Evolutionary conservation across 2,329 filamentous ascomycete species (phyloP).

Genomic region (Thermothelomyces thermophilus): DNA sequence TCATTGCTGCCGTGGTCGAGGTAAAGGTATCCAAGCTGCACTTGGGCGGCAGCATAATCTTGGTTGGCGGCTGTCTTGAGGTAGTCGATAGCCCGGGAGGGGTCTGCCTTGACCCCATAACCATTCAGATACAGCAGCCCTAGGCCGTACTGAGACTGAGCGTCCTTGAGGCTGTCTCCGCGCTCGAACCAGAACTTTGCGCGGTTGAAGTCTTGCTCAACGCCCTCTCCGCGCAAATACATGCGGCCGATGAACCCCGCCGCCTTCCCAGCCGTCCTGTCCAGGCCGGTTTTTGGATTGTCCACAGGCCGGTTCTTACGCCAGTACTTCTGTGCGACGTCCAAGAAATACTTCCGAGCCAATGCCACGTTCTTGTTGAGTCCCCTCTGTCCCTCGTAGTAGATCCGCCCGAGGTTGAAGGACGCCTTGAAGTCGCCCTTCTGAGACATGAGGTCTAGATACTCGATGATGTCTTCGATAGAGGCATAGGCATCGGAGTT

Average conservation of each 20-base stretch:
- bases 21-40: slow-evolving; percentile 75
- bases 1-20: slow-evolving; percentile 68
- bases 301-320: slow-evolving; percentile 68
- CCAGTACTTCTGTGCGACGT: slow-evolving; percentile 78
- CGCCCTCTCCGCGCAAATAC: slow-evolving; percentile 81
- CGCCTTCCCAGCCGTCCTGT: slow-evolving; percentile 74
- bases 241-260: slow-evolving; percentile 85
- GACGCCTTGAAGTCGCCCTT: slow-evolving; percentile 86
- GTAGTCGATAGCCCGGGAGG: slow-evolving; percentile 64
- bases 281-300: slow-evolving; percentile 62
- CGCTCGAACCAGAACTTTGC: slow-evolving; percentile 79
- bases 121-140: slow-evolving; percentile 80
- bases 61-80: slow-evolving; percentile 77
- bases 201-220: slow-evolving; percentile 68
- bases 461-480: slow-evolving; percentile 90
- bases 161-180: slow-evolving; percentile 67
- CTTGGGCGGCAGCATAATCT: slow-evolving; percentile 72
- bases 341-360: slow-evolving; percentile 74
- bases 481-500: slow-evolving; percentile 78
- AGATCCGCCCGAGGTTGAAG: slow-evolving; percentile 75
- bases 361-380: slow-evolving; percentile 65
- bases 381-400: slow-evolving; percentile 78
- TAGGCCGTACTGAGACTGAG: slow-evolving; percentile 76
- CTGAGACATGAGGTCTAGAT: slow-evolving; percentile 80
- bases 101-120: slow-evolving; percentile 60